Percentiles rank a stretch among this genome's conserved stretches.
phyloP scores from a whole-genome alignment of 208 protist genomes.

The Crithidia thermophila region DNA sequence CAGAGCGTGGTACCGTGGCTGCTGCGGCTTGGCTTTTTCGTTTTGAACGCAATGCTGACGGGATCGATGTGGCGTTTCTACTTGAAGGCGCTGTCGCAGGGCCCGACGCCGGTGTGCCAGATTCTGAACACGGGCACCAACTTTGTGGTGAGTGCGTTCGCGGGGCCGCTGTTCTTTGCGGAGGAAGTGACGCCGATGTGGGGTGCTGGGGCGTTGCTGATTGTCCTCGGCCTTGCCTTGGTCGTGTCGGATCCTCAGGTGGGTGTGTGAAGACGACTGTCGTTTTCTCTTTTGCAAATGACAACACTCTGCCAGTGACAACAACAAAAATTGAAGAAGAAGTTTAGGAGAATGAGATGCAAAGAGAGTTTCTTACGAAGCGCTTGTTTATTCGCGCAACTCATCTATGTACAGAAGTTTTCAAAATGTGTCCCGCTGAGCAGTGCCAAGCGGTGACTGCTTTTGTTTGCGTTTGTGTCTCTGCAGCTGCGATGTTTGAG shows the following conservation, averaged over 20 bases:
- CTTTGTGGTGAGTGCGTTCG: conserved; percentile 78
- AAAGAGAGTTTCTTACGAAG: too few species aligned
- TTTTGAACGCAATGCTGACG: conserved; percentile 64
- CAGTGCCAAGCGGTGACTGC: too few species aligned
- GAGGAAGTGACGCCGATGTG: conserved; percentile 75
- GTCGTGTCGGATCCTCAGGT: conserved; percentile 71
- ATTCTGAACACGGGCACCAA: conserved; percentile 87
- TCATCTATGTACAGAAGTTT: too few species aligned
- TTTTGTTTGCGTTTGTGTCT: too few species aligned
- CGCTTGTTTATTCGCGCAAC: too few species aligned
- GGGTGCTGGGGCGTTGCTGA: conserved; percentile 61
- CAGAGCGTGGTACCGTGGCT: conserved; percentile 34
- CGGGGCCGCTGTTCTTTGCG: conserved; percentile 73
- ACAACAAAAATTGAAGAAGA: too few species aligned
- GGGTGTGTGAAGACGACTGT: too few species aligned
- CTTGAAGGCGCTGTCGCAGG: conserved; percentile 76
- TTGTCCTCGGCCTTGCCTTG: conserved; percentile 65
- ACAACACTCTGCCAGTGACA: too few species aligned
- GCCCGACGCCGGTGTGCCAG: conserved; percentile 83
- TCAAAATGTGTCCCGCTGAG: too few species aligned
- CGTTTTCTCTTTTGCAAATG: too few species aligned
- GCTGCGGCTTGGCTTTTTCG: conserved; percentile 52
- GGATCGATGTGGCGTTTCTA: conserved; percentile 90
- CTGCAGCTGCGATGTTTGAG: too few species aligned
- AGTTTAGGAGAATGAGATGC: too few species aligned